Evolutionary conservation across 2,329 filamentous ascomycete genomes (phyloP).

Genomic region (Pseudogymnoascus sp.): DNA sequence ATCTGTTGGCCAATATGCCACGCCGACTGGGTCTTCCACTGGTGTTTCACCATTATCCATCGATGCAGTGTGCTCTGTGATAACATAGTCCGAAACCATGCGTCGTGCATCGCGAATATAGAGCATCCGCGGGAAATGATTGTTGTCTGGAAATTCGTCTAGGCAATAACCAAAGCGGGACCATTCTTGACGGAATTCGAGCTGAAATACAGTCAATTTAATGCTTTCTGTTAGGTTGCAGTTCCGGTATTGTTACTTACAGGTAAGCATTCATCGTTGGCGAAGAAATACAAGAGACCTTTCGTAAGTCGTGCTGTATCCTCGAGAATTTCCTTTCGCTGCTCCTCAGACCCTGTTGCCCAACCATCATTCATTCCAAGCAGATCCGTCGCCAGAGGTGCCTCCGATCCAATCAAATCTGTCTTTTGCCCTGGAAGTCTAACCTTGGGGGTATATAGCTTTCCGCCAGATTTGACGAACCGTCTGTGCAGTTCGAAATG

Average conservation of each 20-base stretch:
- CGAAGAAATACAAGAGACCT: neutral
- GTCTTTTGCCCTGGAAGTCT: slow-evolving; percentile 16
- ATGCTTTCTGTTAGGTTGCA: neutral
- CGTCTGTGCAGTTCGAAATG: slow-evolving; percentile 12
- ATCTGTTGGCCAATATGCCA: slow-evolving; percentile 22
- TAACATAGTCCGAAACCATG: slow-evolving; percentile 21
- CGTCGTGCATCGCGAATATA: slow-evolving; percentile 25
- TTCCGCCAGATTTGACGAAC: neutral
- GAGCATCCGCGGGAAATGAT: slow-evolving; percentile 22
- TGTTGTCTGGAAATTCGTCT: slow-evolving; percentile 24
- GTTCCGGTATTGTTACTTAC: neutral
- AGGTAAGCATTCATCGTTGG: neutral
- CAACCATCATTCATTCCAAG: slow-evolving; percentile 20
- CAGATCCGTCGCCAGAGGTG: slow-evolving; percentile 18
- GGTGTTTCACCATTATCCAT: slow-evolving; percentile 3
- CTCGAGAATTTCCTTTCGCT: slow-evolving; percentile 13
- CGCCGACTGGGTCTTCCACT: slow-evolving; percentile 14
- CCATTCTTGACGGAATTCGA: slow-evolving; percentile 15
- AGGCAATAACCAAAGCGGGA: slow-evolving; percentile 20
- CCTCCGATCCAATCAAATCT: slow-evolving; percentile 17
- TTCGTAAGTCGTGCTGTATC: slow-evolving; percentile 5
- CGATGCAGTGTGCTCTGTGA: slow-evolving; percentile 20
- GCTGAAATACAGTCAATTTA: neutral
- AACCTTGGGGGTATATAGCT: slow-evolving; percentile 13
- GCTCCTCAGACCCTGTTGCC: slow-evolving; percentile 10